Base-by-base conservation (phyloP, 495 filamentous ascomycete species). In the Aspergillus cristatus region DNA sequence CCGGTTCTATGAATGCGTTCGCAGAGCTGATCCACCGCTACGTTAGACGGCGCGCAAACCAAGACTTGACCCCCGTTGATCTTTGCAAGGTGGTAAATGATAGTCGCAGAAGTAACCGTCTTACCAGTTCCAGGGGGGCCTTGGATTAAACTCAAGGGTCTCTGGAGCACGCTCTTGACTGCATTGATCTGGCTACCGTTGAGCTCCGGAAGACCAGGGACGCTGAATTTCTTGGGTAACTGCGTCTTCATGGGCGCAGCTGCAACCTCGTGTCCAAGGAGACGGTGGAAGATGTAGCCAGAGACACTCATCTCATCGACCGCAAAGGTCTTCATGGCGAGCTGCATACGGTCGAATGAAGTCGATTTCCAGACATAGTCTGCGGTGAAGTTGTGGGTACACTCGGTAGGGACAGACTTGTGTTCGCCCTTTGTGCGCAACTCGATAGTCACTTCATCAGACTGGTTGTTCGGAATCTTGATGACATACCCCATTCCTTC, bases 351-450 rank as follows among this genome's bases (percentile, higher is more conserved):
- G 55, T 99, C 91, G 53, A 97, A 99, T 0, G 89, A 95, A 1
- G 93, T 99, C 14, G 91, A 91, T 53, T 99, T 99, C 91, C 91
- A 99, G 20, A 99, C 91, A 54, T 99, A 99, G 58, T 99, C 91
- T 41, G 89, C 91, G 25, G 83, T 94, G 60, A 97, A 99, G 53
- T 94, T 93, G 59, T 94, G 88, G 1, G 93, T 96, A 66, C 93
- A 96, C 51, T 99, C 91, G 0, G 87, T 96, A 2, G 91, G 90
- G 6, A 97, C 87, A 18, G 84, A 86, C 55, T 97, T 97, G 60
- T 96, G 87, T 42, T 84, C 82, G 26, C 83, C 84, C 50, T 86
- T 86, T 44, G 86, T 82, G 20, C 91, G 83, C 48, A 99, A 67
- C 55, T 99, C 91, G 35, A 99, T 82, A 11, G 86, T 91, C 34